Evolutionary conservation across 1,284 basidiomycete species (phyloP).

Genomic region (Apiotrichum montevideense): DNA sequence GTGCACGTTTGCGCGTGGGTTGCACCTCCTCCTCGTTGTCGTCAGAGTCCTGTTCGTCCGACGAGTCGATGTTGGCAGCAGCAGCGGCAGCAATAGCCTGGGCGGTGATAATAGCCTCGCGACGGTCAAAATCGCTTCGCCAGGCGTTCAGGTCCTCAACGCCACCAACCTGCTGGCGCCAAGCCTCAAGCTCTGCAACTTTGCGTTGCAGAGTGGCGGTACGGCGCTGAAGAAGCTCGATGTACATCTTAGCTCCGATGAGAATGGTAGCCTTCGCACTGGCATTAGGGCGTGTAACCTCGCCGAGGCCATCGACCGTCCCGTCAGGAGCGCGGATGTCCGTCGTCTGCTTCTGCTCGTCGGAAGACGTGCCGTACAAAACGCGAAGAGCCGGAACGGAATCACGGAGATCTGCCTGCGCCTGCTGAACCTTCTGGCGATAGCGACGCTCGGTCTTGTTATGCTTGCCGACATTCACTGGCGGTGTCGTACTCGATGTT

Average conservation of each 20-base stretch:
- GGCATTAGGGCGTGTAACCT: slow-evolving; percentile 44
- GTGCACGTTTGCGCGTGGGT: slow-evolving; percentile 20
- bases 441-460: slow-evolving; percentile 48
- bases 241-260: slow-evolving; percentile 44
- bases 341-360: slow-evolving; percentile 38
- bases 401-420: slow-evolving; percentile 45
- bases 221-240: slow-evolving; percentile 41
- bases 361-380: slow-evolving; percentile 43
- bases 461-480: slow-evolving; percentile 40
- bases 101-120: slow-evolving; percentile 28
- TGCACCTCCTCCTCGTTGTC: slow-evolving; percentile 24
- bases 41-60: slow-evolving; percentile 21
- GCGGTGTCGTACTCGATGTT: slow-evolving; percentile 4
- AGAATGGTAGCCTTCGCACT: slow-evolving; percentile 46
- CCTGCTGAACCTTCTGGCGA: slow-evolving; percentile 46
- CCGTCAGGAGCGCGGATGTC: slow-evolving; percentile 41
- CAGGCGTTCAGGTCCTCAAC: slow-evolving; percentile 27
- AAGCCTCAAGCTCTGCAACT: slow-evolving; percentile 35
- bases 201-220: slow-evolving; percentile 33
- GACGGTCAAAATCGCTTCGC: slow-evolving; percentile 32
- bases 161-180: slow-evolving; percentile 31
- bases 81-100: slow-evolving; percentile 16
- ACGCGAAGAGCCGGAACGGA: slow-evolving; percentile 44
- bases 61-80: slow-evolving; percentile 22
- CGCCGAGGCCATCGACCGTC: slow-evolving; percentile 44